Evolutionary conservation across 768 basidiomycete genomes (phyloP).

Genomic region (Pleurotus tuber-regium): DNA sequence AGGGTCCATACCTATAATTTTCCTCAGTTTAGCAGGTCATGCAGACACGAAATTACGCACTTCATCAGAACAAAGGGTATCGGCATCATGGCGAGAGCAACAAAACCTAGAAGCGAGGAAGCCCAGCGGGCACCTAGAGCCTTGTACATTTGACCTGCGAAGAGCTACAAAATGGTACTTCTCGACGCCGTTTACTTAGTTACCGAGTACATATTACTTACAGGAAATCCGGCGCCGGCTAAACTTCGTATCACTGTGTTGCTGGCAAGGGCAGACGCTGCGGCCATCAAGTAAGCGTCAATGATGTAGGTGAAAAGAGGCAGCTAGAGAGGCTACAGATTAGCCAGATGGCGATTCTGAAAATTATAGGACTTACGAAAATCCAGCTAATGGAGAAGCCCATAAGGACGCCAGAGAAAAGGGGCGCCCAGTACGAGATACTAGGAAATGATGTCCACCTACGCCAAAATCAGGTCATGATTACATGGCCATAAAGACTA

Average conservation of each 20-base stretch:
- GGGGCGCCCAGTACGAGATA: constrained; percentile 51
- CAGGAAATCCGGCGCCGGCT: constrained; percentile 52
- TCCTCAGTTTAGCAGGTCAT: not conserved
- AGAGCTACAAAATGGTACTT: constrained; percentile 35
- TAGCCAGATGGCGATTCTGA: not conserved
- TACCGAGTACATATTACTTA: constrained; percentile 19
- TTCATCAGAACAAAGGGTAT: constrained; percentile 46
- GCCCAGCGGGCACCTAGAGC: constrained; percentile 54
- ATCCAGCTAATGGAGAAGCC: constrained; percentile 55
- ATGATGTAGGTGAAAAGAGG: constrained; percentile 59
- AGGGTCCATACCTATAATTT: constrained; percentile 37
- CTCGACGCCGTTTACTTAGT: constrained; percentile 1
- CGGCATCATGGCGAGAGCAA: constrained; percentile 50
- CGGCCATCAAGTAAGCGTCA: constrained; percentile 52
- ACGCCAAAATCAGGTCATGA: no score
- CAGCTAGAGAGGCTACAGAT: constrained; percentile 30
- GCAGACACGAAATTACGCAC: no score
- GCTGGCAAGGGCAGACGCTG: constrained; percentile 57
- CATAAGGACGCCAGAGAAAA: constrained; percentile 45
- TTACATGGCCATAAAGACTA: no score
- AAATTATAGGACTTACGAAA: constrained; percentile 39
- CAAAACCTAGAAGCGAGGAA: constrained; percentile 51
- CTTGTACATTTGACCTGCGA: constrained; percentile 54
- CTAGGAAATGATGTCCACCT: constrained; percentile 60
- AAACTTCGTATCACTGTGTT: constrained; percentile 52